Base-by-base conservation (phyloP, 371 early-diverging fungal genomes). In the Gilbertella persicaria region DNA sequence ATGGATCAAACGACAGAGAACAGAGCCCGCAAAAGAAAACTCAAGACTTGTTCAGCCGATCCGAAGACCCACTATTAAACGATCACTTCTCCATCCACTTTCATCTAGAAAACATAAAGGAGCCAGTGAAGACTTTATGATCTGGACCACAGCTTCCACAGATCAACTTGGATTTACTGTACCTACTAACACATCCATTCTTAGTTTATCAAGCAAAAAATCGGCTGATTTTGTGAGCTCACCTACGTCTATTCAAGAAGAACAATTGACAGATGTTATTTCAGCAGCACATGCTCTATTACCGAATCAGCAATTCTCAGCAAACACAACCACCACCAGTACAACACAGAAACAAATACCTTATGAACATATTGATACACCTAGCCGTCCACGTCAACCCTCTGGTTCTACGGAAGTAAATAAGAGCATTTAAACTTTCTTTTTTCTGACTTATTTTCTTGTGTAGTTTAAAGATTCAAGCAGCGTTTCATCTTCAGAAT, bases 291-390 rank as follows among this genome's bases (percentile, higher is more conserved):
- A 67, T 20, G 60, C 69, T 2, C 45, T 69, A 4, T 42, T 73
- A 35, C 74, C 76, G 7, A 66, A 59, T 45, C 59, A 62, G 41
- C 53, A 26, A 30, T 50, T 30, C n/a, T 37, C 49, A 9, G 10
- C 42, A 19, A 45, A 53, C 17, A 13, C 50, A 35, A 40, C 54
- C 36, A 50, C 10, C 12, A 45, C 37, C 13, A 50, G 13, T 29
- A 39, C 37, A 46, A 17, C 13, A 13, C 29, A 45, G 37, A 6
- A 54, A n/a, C n/a, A 36, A 30, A 23, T 38, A n/a, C 55, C 71
- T 5, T 73, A 73, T 39, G 70, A 67, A 16, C 62, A 73, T 29
- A 61, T 73, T 36, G 78, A 77, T 50, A 55, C 49, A 13, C 78
- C 74, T 4, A 50, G 66, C 37, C 44, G 53, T 23, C 72, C 78